A percentile compares a stretch with the other conserved stretches of the same genome.
Conservation (phyloP, 441 rosid species). For the Rhodomyrtus psidioides region DNA sequence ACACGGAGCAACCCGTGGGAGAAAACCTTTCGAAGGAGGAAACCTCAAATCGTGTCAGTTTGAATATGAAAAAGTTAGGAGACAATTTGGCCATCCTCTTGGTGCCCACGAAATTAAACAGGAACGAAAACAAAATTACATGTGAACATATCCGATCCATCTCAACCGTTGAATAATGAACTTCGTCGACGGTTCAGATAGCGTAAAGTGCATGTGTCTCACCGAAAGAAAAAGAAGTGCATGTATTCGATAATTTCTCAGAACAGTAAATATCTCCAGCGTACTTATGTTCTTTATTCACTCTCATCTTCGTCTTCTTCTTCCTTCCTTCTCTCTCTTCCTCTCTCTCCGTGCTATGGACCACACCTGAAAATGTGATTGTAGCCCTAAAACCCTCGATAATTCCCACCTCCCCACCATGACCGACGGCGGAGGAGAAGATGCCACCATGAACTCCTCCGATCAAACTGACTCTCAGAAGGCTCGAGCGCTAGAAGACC, state of each 20-base stretch:
- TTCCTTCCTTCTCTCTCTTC: neutral
- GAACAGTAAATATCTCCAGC: neutral
- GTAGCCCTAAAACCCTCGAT: neutral
- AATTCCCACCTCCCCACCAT: neutral
- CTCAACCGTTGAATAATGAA: neutral
- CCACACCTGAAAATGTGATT: neutral
- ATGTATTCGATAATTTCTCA: neutral
- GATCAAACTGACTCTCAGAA: slow-evolving; percentile 15
- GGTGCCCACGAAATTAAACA: no score
- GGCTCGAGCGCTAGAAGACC: slow-evolving; percentile 21
- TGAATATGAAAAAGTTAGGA: no score
- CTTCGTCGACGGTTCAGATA: neutral
- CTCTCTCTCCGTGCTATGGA: neutral
- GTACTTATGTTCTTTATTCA: neutral
- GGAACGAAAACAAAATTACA: no score
- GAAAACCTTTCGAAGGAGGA: no score
- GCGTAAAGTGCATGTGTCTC: neutral
- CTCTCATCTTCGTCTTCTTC: neutral
- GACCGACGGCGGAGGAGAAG: neutral
- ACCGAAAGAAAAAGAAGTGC: neutral
- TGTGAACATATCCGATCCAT: neutral
- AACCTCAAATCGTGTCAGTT: no score
- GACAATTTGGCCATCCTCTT: no score
- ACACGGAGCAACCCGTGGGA: no score
- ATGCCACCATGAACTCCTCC: slow-evolving; percentile 7